Base-by-base conservation (phyloP, 73 alveolate species). In the Symbiodinium pilosum region DNA sequence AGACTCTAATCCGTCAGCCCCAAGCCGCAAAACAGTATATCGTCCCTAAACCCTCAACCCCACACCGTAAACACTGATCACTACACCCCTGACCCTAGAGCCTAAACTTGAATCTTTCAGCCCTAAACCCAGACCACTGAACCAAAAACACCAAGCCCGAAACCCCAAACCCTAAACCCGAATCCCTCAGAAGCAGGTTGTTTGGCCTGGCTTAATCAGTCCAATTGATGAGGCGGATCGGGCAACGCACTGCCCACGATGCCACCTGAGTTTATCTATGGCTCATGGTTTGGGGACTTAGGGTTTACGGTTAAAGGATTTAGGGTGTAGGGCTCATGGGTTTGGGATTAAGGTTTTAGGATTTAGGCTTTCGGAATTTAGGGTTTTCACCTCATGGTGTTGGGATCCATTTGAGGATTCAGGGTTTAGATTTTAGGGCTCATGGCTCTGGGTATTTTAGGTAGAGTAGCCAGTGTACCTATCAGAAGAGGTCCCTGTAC, bases 241-340 rank as follows among this genome's bases (percentile, higher is more conserved):
- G 32, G 88, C 36, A 64, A 88, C 71, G 97, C 75, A 91, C 75
- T 69, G 47, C 1, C 97, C 97, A 2, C 97, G 97, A n/a, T 91
- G 97, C 97, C 97, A 91, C 97, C 96, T 91, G 86, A 34, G 32
- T n/a, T 6, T 6, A 14, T 47, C 59, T 47, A 9, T 14, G 59
- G 59, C 21, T 47, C 14, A 14, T 9, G 59, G 21, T 47, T 47
- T 32, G 64, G 64, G 64, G 32, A 5, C 21, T 20, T 56, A 5
- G 73, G 73, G 73, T 56, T 5, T 56, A 5, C 34, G 73, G 32
- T 16, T 56, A 47, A 12, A 56, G 73, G 73, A 32, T 56, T 56
- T 56, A 56, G 73, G 73, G 73, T 56, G 9, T 56, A 20, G 73
- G 73, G 73, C 16, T 47, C 16, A 47, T 7, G 64, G 64, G 7